Conservation (phyloP, 1,139 yeast species). For the Magnusiomyces ingens region DNA sequence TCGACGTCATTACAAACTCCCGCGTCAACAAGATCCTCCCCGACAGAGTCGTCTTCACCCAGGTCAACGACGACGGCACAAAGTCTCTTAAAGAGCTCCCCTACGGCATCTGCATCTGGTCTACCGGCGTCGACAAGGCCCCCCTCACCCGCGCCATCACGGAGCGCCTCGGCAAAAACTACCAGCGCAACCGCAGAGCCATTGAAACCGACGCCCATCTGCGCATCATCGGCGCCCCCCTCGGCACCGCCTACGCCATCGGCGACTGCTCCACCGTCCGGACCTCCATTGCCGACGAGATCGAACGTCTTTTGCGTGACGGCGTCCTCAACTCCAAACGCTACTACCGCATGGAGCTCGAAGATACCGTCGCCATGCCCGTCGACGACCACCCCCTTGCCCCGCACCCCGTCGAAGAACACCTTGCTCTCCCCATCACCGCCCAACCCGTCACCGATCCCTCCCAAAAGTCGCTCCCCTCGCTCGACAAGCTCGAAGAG, state of each 20-base stretch:
- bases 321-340: constrained; percentile 23
- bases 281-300: constrained; percentile 45
- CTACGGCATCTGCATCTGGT: constrained; percentile 59
- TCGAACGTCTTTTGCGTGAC: constrained; percentile 26
- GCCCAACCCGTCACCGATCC: neutral
- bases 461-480: neutral
- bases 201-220: constrained; percentile 61
- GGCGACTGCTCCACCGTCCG: constrained; percentile 63
- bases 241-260: constrained; percentile 58
- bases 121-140: constrained; percentile 59
- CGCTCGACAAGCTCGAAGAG: neutral
- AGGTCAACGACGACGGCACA: constrained; percentile 38
- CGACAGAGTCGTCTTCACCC: constrained; percentile 48
- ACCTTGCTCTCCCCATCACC: neutral
- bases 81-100: constrained; percentile 44
- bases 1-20: constrained; percentile 53
- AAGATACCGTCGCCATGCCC: neutral
- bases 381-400: too few species aligned
- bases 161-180: constrained; percentile 35
- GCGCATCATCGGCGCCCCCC: constrained; percentile 54
- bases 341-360: constrained; percentile 9
- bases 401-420: neutral
- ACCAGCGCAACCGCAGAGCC: constrained; percentile 52
- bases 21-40: constrained; percentile 50
- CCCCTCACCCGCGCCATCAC: constrained; percentile 49